Percentiles rank a stretch among this genome's conserved stretches.
phyloP scores from a whole-genome alignment of 495 filamentous ascomycete genomes.

The Xylaria palmicola region DNA sequence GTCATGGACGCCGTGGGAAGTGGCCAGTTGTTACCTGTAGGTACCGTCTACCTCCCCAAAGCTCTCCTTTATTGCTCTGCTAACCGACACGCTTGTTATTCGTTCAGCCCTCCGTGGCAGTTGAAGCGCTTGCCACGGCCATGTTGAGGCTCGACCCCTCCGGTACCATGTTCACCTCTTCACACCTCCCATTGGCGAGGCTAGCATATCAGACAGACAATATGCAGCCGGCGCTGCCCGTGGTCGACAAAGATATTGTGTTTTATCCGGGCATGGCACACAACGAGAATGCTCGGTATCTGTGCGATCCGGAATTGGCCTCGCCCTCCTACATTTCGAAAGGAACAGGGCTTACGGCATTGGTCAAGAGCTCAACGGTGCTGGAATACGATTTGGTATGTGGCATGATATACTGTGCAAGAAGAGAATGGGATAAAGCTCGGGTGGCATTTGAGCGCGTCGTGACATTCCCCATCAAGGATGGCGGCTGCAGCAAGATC shows the following conservation, averaged over 20 bases:
- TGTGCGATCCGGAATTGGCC: conserved; percentile 35
- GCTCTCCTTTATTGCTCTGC: neutral
- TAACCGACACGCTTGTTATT: no score
- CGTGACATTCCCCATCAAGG: conserved; percentile 61
- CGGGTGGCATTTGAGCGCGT: conserved; percentile 67
- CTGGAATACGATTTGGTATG: conserved; percentile 77
- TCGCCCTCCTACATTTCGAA: conserved; percentile 53
- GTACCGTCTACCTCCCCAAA: neutral
- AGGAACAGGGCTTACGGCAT: conserved; percentile 56
- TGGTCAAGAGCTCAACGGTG: conserved; percentile 57
- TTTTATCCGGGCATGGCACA: conserved; percentile 57
- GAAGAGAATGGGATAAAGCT: conserved; percentile 71
- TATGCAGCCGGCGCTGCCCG: conserved; percentile 58
- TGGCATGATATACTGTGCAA: conserved; percentile 74
- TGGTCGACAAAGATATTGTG: conserved; percentile 67
- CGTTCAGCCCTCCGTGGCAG: conserved; percentile 55
- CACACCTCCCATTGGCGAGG: conserved; percentile 60
- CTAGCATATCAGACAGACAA: conserved; percentile 53
- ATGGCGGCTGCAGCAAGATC: conserved; percentile 62
- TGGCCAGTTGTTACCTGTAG: conserved; percentile 39
- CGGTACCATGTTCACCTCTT: conserved; percentile 66
- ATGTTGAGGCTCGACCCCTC: conserved; percentile 72
- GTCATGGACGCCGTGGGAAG: conserved; percentile 30
- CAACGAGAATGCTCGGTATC: conserved; percentile 20
- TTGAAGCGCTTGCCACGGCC: conserved; percentile 60